Base-by-base conservation (phyloP, 2,329 filamentous ascomycete genomes). In the Nemania sp. region DNA sequence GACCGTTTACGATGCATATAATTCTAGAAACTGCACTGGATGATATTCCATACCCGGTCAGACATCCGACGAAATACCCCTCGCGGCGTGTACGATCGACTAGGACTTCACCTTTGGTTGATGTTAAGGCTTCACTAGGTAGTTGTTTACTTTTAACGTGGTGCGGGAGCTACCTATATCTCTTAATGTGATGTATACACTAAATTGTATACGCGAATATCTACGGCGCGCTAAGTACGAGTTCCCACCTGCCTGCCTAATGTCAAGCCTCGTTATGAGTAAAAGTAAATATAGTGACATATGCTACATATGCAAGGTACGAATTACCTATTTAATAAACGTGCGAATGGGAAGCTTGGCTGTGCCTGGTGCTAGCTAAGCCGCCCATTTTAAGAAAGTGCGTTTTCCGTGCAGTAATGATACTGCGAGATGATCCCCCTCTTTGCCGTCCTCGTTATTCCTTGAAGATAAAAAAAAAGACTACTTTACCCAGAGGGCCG, bases 401-500 rank as follows among this genome's bases (percentile, higher is more conserved):
- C 35, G 49, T 18, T 22, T 61, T 62, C 20, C 4, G 22, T 24
- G 15, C 27, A 22, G 47, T 63, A 20, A 60, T 22, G 26, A 29
- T 24, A 41, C 11, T 32, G 22, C 18, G 18, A 1, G 22, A 35
- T 60, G 55, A 0, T 7, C 63, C 38, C 60, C 29, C 20, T 0
- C 20, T 35, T 22, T 18, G 41, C 67, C 54, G 20, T 32, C 41
- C 35, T 60, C 29, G 41, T 51, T n/a, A 35, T 32, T 56, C n/a
- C n/a, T n/a, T n/a, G n/a, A n/a, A n/a, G n/a, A n/a, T n/a, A 64
- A 60, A 54, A 20, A 47, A 49, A 5, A 64, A 41, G 41, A 66
- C 66, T 66, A 52, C 62, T 65, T 52, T 63, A 65, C 63, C 63
- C 47, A 67, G 51, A 52, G 63, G 52, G 41, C 35, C 38, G 54